phyloP scores from a whole-genome alignment of 2,329 filamentous ascomycete genomes.

The Aspergillus novoparasiticus region DNA sequence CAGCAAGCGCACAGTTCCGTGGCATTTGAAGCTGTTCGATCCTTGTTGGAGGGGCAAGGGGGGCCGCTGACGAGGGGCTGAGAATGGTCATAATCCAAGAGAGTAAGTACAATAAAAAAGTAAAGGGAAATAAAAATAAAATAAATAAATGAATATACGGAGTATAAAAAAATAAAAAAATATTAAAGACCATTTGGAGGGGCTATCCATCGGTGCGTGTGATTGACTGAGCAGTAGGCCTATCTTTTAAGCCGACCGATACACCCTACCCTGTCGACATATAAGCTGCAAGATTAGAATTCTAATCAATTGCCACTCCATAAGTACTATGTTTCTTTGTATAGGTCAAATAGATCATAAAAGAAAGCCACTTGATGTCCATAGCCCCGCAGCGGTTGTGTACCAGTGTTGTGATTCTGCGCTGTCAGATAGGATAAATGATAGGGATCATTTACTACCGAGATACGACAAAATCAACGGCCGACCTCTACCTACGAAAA shows the following conservation, averaged over 20 bases:
- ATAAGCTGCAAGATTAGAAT: conserved; percentile 4
- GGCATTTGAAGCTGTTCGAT: conserved; percentile 22
- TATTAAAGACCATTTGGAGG: conserved; percentile 2
- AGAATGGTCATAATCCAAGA: neutral
- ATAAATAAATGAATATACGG: neutral
- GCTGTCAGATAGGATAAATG: conserved; percentile 21
- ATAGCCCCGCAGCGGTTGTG: conserved; percentile 27
- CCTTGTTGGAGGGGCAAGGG: conserved; percentile 28
- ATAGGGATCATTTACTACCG: conserved; percentile 12
- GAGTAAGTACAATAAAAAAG: conserved; percentile 7
- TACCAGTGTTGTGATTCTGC: conserved; percentile 25
- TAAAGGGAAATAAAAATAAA: conserved; percentile 9
- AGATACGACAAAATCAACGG: conserved; percentile 1
- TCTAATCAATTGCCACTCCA: conserved; percentile 4
- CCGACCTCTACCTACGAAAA: neutral
- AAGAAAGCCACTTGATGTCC: neutral
- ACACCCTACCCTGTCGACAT: neutral
- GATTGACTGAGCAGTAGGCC: conserved; percentile 6
- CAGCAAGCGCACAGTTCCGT: conserved; percentile 14
- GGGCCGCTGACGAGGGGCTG: conserved; percentile 21
- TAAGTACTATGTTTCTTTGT: neutral
- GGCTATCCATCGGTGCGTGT: conserved; percentile 10
- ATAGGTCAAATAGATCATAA: neutral
- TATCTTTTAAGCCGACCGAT: neutral
- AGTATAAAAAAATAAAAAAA: neutral